Evolutionary conservation across 768 basidiomycete species (phyloP).

Genomic region (Amanita pseudoporphyria): DNA sequence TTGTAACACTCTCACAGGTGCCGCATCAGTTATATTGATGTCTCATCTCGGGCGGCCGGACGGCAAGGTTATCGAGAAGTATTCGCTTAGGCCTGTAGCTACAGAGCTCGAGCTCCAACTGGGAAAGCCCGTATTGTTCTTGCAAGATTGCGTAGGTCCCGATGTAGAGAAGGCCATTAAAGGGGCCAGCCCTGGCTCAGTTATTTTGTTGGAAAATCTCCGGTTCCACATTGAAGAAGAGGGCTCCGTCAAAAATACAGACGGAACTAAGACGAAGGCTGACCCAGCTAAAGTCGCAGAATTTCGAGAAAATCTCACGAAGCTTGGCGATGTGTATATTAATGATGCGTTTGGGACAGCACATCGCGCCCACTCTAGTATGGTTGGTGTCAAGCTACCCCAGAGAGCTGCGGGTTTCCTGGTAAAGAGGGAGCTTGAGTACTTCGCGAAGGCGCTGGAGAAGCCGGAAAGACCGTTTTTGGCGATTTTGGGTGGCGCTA

Average conservation of each 20-base stretch:
- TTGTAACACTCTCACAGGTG: slow-evolving; percentile 36
- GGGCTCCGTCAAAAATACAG: slow-evolving; percentile 87
- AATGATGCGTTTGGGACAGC: slow-evolving; percentile 99
- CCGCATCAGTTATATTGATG: slow-evolving; percentile 84
- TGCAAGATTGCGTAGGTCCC: slow-evolving; percentile 77
- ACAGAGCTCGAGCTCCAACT: slow-evolving; percentile 71
- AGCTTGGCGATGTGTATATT: slow-evolving; percentile 91
- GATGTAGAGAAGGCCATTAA: slow-evolving; percentile 76
- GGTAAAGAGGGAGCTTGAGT: slow-evolving; percentile 98
- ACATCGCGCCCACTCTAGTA: slow-evolving; percentile 96
- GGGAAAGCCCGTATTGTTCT: slow-evolving; percentile 65
- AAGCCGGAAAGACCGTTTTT: slow-evolving; percentile 93
- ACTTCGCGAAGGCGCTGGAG: slow-evolving; percentile 96
- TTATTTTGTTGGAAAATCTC: slow-evolving; percentile 93
- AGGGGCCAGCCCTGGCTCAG: slow-evolving; percentile 49
- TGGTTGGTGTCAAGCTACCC: slow-evolving; percentile 92
- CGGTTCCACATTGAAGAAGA: slow-evolving; percentile 99
- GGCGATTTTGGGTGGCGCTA: slow-evolving; percentile 96
- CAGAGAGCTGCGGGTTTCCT: slow-evolving; percentile 93
- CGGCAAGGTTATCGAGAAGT: slow-evolving; percentile 81
- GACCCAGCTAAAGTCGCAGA: slow-evolving; percentile 68
- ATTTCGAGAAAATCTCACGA: slow-evolving; percentile 85
- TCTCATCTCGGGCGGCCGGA: slow-evolving; percentile 97
- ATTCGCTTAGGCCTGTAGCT: slow-evolving; percentile 84
- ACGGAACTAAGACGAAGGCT: slow-evolving; percentile 92